A percentile compares a stretch with the other conserved stretches of the same genome.
phyloP scores from a whole-genome alignment of 257 asterid genomes.

The Rhazya stricta region DNA sequence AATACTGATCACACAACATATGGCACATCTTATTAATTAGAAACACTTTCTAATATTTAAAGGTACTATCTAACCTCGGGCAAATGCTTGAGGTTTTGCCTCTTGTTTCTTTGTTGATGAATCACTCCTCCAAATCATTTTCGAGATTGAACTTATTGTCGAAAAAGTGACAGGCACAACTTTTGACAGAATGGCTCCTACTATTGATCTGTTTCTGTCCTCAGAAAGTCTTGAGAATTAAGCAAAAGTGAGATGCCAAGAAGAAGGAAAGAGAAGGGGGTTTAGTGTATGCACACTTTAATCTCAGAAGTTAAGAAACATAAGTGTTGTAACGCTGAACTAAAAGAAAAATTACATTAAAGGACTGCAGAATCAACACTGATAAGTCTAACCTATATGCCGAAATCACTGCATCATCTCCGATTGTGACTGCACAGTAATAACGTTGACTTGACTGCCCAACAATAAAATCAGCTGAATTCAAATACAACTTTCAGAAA shows the following conservation, averaged over 20 bases:
- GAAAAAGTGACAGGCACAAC: constrained; percentile 95
- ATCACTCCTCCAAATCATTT: constrained; percentile 85
- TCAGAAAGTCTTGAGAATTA: constrained; percentile 66
- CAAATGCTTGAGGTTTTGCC: constrained; percentile 70
- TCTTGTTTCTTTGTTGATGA: constrained; percentile 52
- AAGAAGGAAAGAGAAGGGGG: constrained; percentile 15
- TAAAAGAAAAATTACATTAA: neutral
- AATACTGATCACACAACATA: neutral
- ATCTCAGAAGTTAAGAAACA: neutral
- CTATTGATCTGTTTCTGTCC: constrained; percentile 80
- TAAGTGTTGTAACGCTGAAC: neutral
- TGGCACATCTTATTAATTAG: neutral
- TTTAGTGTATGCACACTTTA: too few relatives aligned
- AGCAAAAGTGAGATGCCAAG: constrained; percentile 17
- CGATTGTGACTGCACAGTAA: constrained; percentile 78
- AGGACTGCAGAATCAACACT: neutral
- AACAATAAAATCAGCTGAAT: constrained; percentile 90
- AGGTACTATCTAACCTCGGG: constrained; percentile 56
- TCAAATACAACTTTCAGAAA: constrained; percentile 68
- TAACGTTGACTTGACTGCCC: constrained; percentile 93
- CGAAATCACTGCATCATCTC: constrained; percentile 90
- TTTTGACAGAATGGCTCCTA: constrained; percentile 92
- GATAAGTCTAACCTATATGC: constrained; percentile 67
- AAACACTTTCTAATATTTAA: constrained; percentile 3
- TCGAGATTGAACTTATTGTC: constrained; percentile 79